Base-by-base conservation (phyloP, 208 protist species). In the Phytomonas sp. region DNA sequence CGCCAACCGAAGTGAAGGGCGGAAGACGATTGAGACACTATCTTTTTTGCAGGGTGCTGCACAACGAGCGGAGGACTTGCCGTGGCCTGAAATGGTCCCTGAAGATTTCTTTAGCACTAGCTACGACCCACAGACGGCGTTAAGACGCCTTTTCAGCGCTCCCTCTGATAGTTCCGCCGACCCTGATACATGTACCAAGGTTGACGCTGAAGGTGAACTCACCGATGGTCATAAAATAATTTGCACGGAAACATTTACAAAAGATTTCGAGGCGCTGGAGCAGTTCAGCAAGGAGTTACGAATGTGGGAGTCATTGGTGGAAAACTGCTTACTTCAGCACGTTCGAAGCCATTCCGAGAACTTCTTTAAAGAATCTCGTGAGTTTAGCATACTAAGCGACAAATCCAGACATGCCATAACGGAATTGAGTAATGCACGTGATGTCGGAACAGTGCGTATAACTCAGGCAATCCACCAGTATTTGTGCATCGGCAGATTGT, bases 341-440 rank as follows among this genome's bases (percentile, higher is more conserved):
- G 93, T 96, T 17, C 86, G 90, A 76, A 83, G 79, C 71, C 82
- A 81, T 32, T 93, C 89, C 17, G 86, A 91, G 65, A 79, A 91
- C 71, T 96, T 97, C 77, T 95, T 96, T 72, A 62, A 32, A 28
- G 79, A 80, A 29, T 93, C 91, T 60, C 71, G 76, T 37, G 72
- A 80, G 31, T 95, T 96, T 78, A 73, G 70, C 29, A 60, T 74
- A 11, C 71, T 94, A 31, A 80, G 81, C 67, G 68, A 64, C 9
- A 89, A 94, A 63, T 56, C 46, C 23, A 56, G 46, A 23, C 5
- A 26, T 56, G 46, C 46, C 20, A 26, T 56, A 26, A 56, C 3
- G 1, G 46, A 56, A 17, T 56, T 56, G 46, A 56, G 46, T 26
- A 20, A 20, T 56, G 46, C 20, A 32, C 80, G 84, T 36, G 62